A percentile compares a stretch with the other conserved stretches of the same genome.
Conservation (phyloP, 768 basidiomycete genomes). For the Auricularia sp. region DNA sequence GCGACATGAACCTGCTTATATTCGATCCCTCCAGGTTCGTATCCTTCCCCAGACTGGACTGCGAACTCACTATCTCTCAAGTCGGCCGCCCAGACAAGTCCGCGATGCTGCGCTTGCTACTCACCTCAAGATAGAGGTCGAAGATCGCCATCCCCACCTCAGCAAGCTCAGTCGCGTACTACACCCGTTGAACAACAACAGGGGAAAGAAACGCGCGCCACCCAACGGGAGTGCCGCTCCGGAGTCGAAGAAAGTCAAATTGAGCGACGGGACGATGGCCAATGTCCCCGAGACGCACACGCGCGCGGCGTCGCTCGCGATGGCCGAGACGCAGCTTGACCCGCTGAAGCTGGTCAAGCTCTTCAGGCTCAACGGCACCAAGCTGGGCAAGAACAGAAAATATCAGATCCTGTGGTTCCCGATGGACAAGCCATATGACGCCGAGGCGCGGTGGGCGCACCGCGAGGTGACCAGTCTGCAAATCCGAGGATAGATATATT, state of each 20-base stretch:
- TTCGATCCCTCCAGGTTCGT: slow-evolving; percentile 69
- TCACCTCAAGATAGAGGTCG: background rate
- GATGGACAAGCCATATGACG: slow-evolving; percentile 49
- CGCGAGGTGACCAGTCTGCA: slow-evolving; percentile 43
- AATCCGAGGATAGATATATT: background rate
- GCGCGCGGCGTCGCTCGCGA: background rate
- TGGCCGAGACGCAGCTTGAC: slow-evolving; percentile 14
- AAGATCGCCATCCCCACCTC: slow-evolving; percentile 4
- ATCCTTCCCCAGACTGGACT: background rate
- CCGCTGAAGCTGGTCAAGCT: slow-evolving; percentile 28
- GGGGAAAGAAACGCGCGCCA: slow-evolving; percentile 2
- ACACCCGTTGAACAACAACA: slow-evolving; percentile 4
- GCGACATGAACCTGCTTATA: slow-evolving; percentile 50
- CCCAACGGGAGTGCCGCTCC: slow-evolving; percentile 4
- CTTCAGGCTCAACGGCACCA: slow-evolving; percentile 38
- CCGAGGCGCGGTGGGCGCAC: slow-evolving; percentile 36
- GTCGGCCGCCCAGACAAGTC: slow-evolving; percentile 2
- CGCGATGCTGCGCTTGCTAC: background rate
- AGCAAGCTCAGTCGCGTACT: slow-evolving; percentile 10
- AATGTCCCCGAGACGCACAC: background rate
- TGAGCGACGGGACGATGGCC: background rate
- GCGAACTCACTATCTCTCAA: background rate
- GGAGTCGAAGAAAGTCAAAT: slow-evolving; percentile 1
- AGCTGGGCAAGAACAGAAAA: slow-evolving; percentile 36
- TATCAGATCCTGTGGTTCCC: slow-evolving; percentile 84